Conservation (phyloP, 768 basidiomycete species). For the Lepiota venenata region DNA sequence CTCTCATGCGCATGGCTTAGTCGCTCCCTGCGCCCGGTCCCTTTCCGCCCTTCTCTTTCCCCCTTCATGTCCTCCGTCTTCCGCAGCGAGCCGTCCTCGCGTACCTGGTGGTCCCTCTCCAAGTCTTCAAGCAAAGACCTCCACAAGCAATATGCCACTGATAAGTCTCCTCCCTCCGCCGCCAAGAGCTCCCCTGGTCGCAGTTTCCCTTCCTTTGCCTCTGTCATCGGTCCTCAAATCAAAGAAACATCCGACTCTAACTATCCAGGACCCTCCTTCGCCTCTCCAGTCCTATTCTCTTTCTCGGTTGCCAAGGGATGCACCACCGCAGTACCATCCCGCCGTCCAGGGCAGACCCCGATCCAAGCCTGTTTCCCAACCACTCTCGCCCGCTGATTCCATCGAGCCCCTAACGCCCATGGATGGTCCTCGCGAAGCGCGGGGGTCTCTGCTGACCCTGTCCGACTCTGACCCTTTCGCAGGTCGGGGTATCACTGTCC, state of each 20-base stretch:
- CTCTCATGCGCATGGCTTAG: conserved; percentile 13
- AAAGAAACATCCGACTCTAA: conserved; percentile 52
- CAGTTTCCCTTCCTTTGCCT: conserved; percentile 48
- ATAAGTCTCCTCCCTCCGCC: conserved; percentile 25
- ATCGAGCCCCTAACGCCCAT: conserved; percentile 51
- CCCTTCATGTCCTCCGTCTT: conserved; percentile 31
- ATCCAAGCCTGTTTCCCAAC: conserved; percentile 56
- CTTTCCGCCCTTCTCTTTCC: conserved; percentile 19
- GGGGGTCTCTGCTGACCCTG: conserved; percentile 57
- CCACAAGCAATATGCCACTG: conserved; percentile 23
- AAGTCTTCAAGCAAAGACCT: conserved; percentile 29
- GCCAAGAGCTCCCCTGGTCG: conserved; percentile 23
- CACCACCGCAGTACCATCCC: conserved; percentile 18
- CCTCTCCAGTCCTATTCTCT: conserved; percentile 17
- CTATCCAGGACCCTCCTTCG: conserved; percentile 48
- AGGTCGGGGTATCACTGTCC: conserved; percentile 41
- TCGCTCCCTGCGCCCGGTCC: conserved; percentile 14
- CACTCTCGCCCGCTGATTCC: conserved; percentile 53
- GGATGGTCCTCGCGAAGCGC: conserved; percentile 37
- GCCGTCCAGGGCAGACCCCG: conserved; percentile 36
- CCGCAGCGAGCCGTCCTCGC: conserved; percentile 29
- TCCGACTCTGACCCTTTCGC: conserved; percentile 68
- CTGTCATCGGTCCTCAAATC: conserved; percentile 62
- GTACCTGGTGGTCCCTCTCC: conserved; percentile 45
- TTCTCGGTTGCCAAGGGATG: conserved; percentile 14